These are phyloP conservation scores for Aristolochia fimbriata DNA, from an alignment of 164 flowering plant species.

Conservation along the genomic window DNA sequence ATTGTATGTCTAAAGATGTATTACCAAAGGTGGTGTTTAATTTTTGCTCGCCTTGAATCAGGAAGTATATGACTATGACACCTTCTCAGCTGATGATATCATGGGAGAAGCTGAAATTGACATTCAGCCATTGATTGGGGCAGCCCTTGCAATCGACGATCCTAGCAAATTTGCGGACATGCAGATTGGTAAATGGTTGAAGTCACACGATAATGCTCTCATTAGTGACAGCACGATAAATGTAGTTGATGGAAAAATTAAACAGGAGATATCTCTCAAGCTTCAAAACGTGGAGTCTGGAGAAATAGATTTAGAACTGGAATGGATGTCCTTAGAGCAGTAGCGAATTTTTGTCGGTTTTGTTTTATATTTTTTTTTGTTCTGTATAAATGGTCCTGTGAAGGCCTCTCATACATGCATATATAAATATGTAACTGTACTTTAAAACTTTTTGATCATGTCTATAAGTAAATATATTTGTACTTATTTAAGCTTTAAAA, in stretches of 20 bases:
- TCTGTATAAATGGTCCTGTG: not conserved
- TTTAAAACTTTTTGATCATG: too few relatives aligned
- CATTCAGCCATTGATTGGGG: constrained; percentile 78
- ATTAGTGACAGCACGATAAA: constrained; percentile 70
- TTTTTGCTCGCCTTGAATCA: constrained; percentile 6
- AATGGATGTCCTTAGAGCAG: constrained; percentile 84
- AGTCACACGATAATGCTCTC: constrained; percentile 79
- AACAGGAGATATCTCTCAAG: constrained; percentile 59
- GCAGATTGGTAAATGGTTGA: constrained; percentile 99
- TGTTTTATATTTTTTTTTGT: not conserved
- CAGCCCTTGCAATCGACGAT: constrained; percentile 80
- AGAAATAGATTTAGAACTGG: constrained; percentile 63
- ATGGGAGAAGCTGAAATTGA: constrained; percentile 98
- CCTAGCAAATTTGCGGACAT: constrained; percentile 70
- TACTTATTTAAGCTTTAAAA: too few relatives aligned
- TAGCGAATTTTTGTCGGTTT: constrained; percentile 10
- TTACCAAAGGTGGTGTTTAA: not conserved
- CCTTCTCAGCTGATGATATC: constrained; percentile 91
- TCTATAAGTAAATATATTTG: too few relatives aligned
- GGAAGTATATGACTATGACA: constrained; percentile 78
- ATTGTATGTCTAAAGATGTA: too few relatives aligned
- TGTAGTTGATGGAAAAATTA: constrained; percentile 77
- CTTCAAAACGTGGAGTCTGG: constrained; percentile 96
- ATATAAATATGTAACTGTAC: too few relatives aligned
- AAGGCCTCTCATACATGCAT: too few relatives aligned